These are phyloP conservation scores for Lasiosphaeriaceae sp. DNA, from an alignment of 495 filamentous ascomycete genomes.

Conservation along the genomic window DNA sequence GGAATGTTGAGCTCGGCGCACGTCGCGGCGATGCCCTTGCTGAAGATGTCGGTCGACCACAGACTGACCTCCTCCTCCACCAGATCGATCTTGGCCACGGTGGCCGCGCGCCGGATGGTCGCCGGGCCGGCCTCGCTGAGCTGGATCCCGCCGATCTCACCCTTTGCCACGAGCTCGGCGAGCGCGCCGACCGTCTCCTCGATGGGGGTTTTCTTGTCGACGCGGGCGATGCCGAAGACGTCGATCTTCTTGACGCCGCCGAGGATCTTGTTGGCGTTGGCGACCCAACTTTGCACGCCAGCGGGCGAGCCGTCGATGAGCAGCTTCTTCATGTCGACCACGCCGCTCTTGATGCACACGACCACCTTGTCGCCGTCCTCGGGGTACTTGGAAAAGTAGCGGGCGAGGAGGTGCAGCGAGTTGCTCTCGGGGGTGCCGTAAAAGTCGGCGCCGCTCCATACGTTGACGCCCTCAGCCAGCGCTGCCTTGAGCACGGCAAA, in stretches of 20 bases:
- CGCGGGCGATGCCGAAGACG: constrained; percentile 18
- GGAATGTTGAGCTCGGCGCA: constrained; percentile 57
- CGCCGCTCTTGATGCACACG: constrained; percentile 59
- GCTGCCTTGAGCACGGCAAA: constrained; percentile 36
- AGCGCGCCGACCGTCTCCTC: constrained; percentile 18
- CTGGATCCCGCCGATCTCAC: constrained; percentile 45
- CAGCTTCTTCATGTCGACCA: constrained; percentile 35
- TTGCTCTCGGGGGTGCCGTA: constrained; percentile 44
- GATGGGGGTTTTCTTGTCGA: constrained; percentile 18
- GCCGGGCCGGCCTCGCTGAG: constrained; percentile 28
- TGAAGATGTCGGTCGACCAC: constrained; percentile 12
- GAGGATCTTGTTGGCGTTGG: constrained; percentile 36
- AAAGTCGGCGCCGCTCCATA: constrained; percentile 41
- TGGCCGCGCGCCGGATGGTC: constrained; percentile 25
- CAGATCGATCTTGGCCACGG: constrained; percentile 22
- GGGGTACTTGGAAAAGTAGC: constrained; percentile 62
- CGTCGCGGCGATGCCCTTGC: neutral
- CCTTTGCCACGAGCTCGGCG: constrained; percentile 15
- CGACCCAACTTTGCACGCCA: constrained; percentile 4
- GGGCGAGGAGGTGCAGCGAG: constrained; percentile 21
- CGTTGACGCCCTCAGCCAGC: constrained; percentile 31
- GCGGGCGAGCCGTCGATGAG: constrained; percentile 51
- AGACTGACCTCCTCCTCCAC: constrained; percentile 22
- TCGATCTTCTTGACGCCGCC: constrained; percentile 48
- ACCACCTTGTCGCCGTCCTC: constrained; percentile 62